Evolutionary conservation across 1,284 basidiomycete genomes (phyloP).

Genomic region (Trametes hirsuta): DNA sequence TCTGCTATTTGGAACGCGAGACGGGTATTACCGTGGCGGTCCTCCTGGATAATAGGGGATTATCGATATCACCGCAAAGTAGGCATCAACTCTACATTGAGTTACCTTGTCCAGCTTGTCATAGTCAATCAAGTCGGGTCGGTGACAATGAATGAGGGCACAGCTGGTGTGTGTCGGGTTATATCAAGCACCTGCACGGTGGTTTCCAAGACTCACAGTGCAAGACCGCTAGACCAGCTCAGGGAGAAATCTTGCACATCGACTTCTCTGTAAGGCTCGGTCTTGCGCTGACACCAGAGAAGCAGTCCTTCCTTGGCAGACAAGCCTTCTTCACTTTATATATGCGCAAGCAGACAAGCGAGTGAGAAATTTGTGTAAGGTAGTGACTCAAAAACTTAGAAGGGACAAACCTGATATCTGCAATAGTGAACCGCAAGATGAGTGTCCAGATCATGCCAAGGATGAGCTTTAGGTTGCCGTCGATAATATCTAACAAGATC

Average conservation of each 20-base stretch:
- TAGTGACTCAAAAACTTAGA: background rate
- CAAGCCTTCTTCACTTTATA: conserved; percentile 88
- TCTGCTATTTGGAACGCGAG: conserved; percentile 88
- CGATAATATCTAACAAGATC: conserved; percentile 82
- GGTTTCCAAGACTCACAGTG: conserved; percentile 59
- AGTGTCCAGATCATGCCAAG: conserved; percentile 99
- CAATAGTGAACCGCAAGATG: conserved; percentile 96
- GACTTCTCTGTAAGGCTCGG: conserved; percentile 88
- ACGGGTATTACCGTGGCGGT: conserved; percentile 80
- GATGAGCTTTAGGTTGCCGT: conserved; percentile 96
- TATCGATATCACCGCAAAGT: background rate
- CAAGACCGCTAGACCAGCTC: conserved; percentile 94
- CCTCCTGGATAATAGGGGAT: conserved; percentile 46
- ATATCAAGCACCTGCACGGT: conserved; percentile 1
- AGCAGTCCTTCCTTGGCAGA: conserved; percentile 96
- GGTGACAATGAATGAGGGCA: conserved; percentile 95
- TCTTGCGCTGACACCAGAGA: conserved; percentile 98
- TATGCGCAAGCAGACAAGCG: conserved; percentile 15
- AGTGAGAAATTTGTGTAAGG: conserved; percentile 2
- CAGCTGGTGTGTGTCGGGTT: conserved; percentile 58
- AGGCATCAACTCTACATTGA: background rate
- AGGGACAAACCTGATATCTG: conserved; percentile 85
- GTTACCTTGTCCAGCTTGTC: conserved; percentile 78
- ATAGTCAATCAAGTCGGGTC: conserved; percentile 93
- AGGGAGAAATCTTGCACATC: conserved; percentile 92